Base-by-base conservation (phyloP, 371 early-diverging fungal species). In the Circinella umbellata region DNA sequence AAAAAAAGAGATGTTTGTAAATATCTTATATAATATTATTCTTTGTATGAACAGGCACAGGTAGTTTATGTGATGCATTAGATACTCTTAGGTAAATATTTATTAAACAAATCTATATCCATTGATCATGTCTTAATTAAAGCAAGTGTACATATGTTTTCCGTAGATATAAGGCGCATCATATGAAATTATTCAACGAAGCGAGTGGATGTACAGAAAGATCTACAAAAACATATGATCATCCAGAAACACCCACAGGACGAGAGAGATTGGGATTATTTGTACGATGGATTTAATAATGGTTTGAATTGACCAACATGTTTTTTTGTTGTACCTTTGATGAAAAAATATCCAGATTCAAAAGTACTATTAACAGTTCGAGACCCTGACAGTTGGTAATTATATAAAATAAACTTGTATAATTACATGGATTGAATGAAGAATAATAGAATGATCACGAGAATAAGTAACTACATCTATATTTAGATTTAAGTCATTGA, bases 301-400 rank as follows among this genome's bases (percentile, higher is more conserved):
- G 46, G 20, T 8, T 15, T 4, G 17, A 46, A 62, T 47, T 20
- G 74, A 74, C 81, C 81, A 9, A 72, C 81, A 0, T 60, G 55
- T 35, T 6, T 65, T 11, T 75, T 75, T 6, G 7, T 63, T 11
- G 68, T 67, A 27, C 64, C 46, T 8, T 61, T 82, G 3, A 63
- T 75, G 61, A 57, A 65, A 34, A 65, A 75, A 37, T 82, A 80
- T 55, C 80, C 82, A 13, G 72, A 77, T 9, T 78, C 82, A 18
- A 82, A 82, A 60, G 70, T 80, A 1, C 62, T 82, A 15, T 65
- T 80, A 35, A 82, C 80, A 0, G 72, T 70, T 4, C 74, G 80
- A 1, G 61, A 57, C 35, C 69, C 82, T 1, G 78, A 82, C 6
- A 72, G 71, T 42, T 82, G 82, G 82, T 82, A 82, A 57, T 34